Evolutionary conservation across 1,284 basidiomycete species (phyloP).

Genomic region (Fomitopsis schrenkii): DNA sequence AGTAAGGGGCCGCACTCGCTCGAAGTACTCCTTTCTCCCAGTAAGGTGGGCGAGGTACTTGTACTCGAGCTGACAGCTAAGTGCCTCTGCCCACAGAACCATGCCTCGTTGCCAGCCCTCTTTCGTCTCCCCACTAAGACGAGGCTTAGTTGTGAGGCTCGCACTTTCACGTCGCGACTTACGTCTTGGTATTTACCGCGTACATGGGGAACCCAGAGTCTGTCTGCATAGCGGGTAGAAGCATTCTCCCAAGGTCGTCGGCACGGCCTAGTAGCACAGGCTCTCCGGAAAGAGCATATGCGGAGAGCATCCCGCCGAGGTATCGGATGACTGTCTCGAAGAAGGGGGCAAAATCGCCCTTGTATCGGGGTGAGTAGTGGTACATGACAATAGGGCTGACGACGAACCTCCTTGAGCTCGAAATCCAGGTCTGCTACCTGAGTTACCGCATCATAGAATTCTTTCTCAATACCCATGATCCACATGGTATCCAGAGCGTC

Average conservation of each 20-base stretch:
- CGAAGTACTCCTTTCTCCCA: constrained; percentile 46
- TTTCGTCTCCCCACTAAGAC: constrained; percentile 14
- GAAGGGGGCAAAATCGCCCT: constrained; percentile 40
- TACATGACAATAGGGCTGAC: neutral
- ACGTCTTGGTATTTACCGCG: constrained; percentile 39
- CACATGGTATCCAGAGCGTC: constrained; percentile 77
- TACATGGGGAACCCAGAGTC: constrained; percentile 43
- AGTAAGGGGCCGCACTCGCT: constrained; percentile 29
- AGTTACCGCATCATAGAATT: constrained; percentile 62
- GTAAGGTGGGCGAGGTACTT: constrained; percentile 64
- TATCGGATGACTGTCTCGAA: constrained; percentile 77
- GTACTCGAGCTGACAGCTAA: constrained; percentile 59
- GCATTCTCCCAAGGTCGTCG: constrained; percentile 44
- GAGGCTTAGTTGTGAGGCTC: neutral
- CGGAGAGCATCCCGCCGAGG: constrained; percentile 68
- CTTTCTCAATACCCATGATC: constrained; percentile 61
- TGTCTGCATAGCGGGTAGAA: constrained; percentile 49
- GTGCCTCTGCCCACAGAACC: constrained; percentile 38
- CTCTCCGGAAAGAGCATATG: constrained; percentile 64
- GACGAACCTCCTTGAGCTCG: constrained; percentile 34
- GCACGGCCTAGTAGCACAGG: constrained; percentile 45
- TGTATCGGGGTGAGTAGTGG: neutral
- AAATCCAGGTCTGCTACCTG: constrained; percentile 61
- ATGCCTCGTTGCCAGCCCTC: constrained; percentile 16
- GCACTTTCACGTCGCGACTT: constrained; percentile 8